These are phyloP conservation scores for Pestalotiopsis sp. DNA, from an alignment of 2,329 filamentous ascomycete genomes.

Conservation along the genomic window DNA sequence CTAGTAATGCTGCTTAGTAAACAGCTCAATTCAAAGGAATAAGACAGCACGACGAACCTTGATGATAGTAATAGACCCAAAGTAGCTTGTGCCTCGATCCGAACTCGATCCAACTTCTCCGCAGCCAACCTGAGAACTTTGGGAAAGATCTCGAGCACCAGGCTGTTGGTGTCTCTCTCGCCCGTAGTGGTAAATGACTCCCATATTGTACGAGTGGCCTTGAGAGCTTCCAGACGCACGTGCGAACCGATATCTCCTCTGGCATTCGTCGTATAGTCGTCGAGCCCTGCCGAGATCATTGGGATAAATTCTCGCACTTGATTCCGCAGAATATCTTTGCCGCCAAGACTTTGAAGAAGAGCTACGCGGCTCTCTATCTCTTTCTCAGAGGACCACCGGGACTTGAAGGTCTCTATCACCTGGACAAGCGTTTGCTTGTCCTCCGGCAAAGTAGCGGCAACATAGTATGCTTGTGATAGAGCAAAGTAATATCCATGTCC, in stretches of 20 bases:
- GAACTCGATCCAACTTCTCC: constrained; percentile 89
- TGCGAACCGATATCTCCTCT: constrained; percentile 89
- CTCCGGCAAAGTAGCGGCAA: constrained; percentile 30
- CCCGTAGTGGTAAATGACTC: constrained; percentile 19
- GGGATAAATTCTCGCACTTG: constrained; percentile 44
- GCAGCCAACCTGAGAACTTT: constrained; percentile 70
- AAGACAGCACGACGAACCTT: constrained; percentile 43
- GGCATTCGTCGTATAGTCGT: constrained; percentile 90
- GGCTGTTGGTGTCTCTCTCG: not conserved
- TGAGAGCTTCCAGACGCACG: constrained; percentile 78
- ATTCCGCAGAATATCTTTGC: constrained; percentile 46
- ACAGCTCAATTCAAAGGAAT: not conserved
- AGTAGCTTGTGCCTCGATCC: constrained; percentile 64
- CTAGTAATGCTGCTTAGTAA: constrained; percentile 33
- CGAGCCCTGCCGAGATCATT: constrained; percentile 62
- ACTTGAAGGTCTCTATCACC: constrained; percentile 48
- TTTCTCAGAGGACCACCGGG: constrained; percentile 55
- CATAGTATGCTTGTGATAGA: constrained; percentile 51
- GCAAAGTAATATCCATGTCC: constrained; percentile 57
- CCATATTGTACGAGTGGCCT: constrained; percentile 71
- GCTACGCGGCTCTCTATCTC: constrained; percentile 56
- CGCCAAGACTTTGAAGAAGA: constrained; percentile 57
- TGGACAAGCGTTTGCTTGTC: constrained; percentile 6
- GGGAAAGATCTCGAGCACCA: constrained; percentile 46
- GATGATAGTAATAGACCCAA: constrained; percentile 47